Evolutionary conservation across 2,329 filamentous ascomycete genomes (phyloP), one percentile per base, ranked within the genome.

Genomic region (Delphinella strobiligena): DNA sequence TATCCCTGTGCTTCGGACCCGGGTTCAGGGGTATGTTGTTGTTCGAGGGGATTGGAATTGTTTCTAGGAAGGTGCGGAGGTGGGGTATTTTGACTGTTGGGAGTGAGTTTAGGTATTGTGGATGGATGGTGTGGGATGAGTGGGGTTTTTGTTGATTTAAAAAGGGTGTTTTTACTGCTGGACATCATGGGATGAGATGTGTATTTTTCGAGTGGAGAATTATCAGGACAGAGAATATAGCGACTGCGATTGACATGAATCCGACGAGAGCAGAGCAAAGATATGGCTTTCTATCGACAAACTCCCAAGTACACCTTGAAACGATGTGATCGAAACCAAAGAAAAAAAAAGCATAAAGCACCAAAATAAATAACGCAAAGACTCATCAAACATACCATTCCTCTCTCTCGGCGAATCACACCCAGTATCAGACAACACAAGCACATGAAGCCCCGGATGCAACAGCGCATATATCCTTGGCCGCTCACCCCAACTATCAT

Each of bases 381-480:
- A 27, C 22, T 27, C 7, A 7, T 7, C 7, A 27, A 12, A 41
- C 43, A 27, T 42, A 51, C 51, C 46, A 31, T 51, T n/a, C 31
- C 48, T 48, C 16, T 56, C 48, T 17, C 53, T 48, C 14, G 62
- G 54, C 15, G 54, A 53, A 40, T 65, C 60, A 48, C 62, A 67
- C n/a, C 66, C 66, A 3, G 65, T 67, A 41, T 69, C 66, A 11
- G 61, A 59, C 2, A 69, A 47, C 2, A 68, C 49, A 10, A 68
- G 36, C 17, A 61, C 42, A 0, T 54, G 44, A 1, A 37, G 39
- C 7, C 33, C 47, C 4, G 54, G 52, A 42, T 59, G 62, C 2
- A 65, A 30, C 44, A 69, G 69, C 36, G 56, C 59, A 44, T 68
- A 69, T n/a, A 69, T 66, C 42, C 63, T 54, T 2, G 66, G 67